phyloP scores from a whole-genome alignment of 139 green algal genomes.

The Chloropicon primus region DNA sequence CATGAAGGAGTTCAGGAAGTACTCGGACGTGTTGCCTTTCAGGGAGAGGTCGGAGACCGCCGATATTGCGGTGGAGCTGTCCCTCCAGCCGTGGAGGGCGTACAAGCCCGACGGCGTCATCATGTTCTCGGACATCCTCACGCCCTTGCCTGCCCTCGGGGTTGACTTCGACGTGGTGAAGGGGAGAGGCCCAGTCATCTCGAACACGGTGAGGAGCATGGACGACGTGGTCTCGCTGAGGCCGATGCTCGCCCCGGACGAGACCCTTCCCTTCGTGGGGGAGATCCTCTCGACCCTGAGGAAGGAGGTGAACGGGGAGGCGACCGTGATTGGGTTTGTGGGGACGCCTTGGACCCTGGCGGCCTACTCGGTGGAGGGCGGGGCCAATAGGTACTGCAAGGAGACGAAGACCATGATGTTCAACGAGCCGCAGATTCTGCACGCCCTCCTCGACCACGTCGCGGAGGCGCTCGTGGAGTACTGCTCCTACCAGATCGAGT shows the following conservation, averaged over 20 bases:
- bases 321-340: slow-evolving; percentile 89
- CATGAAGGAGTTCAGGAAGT: slow-evolving; percentile 91
- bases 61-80: slow-evolving; percentile 87
- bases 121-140: slow-evolving; percentile 99
- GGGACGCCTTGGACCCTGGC: slow-evolving; percentile 95
- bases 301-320: slow-evolving; percentile 39
- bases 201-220: slow-evolving; percentile 27
- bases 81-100: slow-evolving; percentile 83
- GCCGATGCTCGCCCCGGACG: slow-evolving; percentile 61
- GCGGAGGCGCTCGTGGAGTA: slow-evolving; percentile 73
- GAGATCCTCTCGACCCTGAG: slow-evolving; percentile 68
- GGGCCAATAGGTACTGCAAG: slow-evolving; percentile 60
- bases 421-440: slow-evolving; percentile 65
- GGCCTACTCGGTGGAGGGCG: slow-evolving; percentile 87
- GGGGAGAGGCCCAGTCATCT: slow-evolving; percentile 79
- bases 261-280: slow-evolving; percentile 66
- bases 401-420: slow-evolving; percentile 74
- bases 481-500: slow-evolving; percentile 84
- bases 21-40: slow-evolving; percentile 1
- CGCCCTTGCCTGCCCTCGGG: slow-evolving; percentile 84
- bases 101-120: slow-evolving; percentile 95
- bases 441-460: slow-evolving; percentile 75
- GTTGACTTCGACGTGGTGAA: slow-evolving; percentile 98
- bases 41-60: slow-evolving; percentile 75
- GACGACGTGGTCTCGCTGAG: slow-evolving; percentile 37